Conservation (phyloP, 192 early-diverging fungal species). For the Entomortierella chlamydospora region DNA sequence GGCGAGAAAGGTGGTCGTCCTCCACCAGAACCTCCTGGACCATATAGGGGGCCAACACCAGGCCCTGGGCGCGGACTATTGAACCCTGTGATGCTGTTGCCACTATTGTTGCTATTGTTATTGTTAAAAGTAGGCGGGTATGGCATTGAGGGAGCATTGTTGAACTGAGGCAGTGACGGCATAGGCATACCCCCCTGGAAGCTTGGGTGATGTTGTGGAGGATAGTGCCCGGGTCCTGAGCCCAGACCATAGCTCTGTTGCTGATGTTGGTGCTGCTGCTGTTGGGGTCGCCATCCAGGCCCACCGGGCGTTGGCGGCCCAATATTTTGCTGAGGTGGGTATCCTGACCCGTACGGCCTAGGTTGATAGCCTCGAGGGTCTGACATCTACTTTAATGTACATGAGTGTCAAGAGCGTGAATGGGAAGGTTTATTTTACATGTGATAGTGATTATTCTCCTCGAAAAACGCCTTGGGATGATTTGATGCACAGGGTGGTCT, state of each 20-base stretch:
- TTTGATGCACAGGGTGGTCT: no score
- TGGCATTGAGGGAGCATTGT: slow-evolving; percentile 1
- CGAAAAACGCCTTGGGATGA: no score
- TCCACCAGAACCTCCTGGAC: slow-evolving; percentile 13
- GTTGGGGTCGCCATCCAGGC: slow-evolving; percentile 12
- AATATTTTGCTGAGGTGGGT: slow-evolving; percentile 23
- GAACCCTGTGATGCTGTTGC: slow-evolving; percentile 11
- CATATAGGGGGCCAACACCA: slow-evolving; percentile 9
- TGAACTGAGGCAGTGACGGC: slow-evolving; percentile 23
- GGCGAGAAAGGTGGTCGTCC: slow-evolving; percentile 17
- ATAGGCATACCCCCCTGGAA: slow-evolving; percentile 24
- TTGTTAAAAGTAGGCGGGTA: slow-evolving; percentile 25
- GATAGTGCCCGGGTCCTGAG: slow-evolving; percentile 12
- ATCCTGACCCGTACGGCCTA: slow-evolving; percentile 19
- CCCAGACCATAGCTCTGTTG: not conserved
- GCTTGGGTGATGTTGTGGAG: slow-evolving; percentile 15
- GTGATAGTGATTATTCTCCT: no score
- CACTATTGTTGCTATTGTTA: not conserved
- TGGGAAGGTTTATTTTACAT: no score
- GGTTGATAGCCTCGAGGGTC: slow-evolving; percentile 33
- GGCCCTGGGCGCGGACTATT: slow-evolving; percentile 14
- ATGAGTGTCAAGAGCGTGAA: no score
- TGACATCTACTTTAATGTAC: no score
- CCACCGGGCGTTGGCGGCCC: slow-evolving; percentile 10
- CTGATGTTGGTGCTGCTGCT: slow-evolving; percentile 18